A percentile compares a stretch with the other conserved stretches of the same genome.
These are phyloP conservation scores for Saturnispora dispora DNA, from an alignment of 805 yeast species.

Conservation along the genomic window DNA sequence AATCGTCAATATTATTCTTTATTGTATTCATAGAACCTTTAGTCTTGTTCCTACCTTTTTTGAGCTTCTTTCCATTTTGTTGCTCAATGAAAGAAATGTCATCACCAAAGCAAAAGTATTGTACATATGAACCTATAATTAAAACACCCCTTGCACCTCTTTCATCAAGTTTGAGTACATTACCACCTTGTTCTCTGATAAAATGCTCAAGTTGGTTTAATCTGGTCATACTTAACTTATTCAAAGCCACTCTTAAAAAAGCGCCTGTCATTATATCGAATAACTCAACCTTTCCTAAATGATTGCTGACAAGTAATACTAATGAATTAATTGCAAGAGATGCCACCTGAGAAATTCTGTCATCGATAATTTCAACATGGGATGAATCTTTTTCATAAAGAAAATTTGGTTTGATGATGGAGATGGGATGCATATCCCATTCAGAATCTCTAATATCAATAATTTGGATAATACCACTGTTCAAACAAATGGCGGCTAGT, in stretches of 20 bases:
- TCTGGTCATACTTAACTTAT: conserved; percentile 15
- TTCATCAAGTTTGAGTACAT: conserved; percentile 23
- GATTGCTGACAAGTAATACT: conserved; percentile 32
- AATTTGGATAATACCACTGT: conserved; percentile 33
- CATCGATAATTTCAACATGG: conserved; percentile 7
- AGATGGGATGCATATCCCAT: conserved; percentile 15
- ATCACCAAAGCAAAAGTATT: conserved; percentile 41
- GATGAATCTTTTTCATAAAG: conserved; percentile 17
- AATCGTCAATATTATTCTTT: conserved; percentile 28
- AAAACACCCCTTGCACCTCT: conserved; percentile 29
- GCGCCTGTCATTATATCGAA: conserved; percentile 37
- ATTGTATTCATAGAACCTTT: conserved; percentile 21
- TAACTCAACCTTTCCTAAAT: conserved; percentile 34
- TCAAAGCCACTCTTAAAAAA: conserved; percentile 26
- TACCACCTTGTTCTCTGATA: conserved; percentile 21
- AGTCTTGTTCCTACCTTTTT: conserved; percentile 10
- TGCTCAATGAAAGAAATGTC: conserved; percentile 14
- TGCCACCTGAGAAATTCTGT: conserved; percentile 21
- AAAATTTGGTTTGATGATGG: conserved; percentile 18
- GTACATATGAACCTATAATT: conserved; percentile 33
- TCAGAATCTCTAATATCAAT: conserved; percentile 32
- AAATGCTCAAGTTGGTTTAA: conserved; percentile 16
- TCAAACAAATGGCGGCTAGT: conserved; percentile 27
- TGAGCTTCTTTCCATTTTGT: conserved; percentile 11
- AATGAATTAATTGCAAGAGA: conserved; percentile 23